Evolutionary conservation across 192 early-diverging fungal species (phyloP).

Genomic region (Linnemannia zychae): DNA sequence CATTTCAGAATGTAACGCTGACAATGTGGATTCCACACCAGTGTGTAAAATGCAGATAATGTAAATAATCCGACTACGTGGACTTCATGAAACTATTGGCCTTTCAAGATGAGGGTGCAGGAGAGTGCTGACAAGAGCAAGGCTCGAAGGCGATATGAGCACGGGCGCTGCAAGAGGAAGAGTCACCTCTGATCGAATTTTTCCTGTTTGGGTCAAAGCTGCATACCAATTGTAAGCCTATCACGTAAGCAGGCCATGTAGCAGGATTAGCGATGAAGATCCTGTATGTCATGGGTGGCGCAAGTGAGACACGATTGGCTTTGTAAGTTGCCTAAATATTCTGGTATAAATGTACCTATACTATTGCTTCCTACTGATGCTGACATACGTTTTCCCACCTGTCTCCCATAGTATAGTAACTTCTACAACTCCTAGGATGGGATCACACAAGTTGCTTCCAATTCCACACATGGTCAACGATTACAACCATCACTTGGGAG

Average conservation of each 20-base stretch:
- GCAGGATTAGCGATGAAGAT: conserved; percentile 3
- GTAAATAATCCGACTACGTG: not conserved
- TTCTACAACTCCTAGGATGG: conserved; percentile 1
- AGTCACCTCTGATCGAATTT: not conserved
- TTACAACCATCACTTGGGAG: conserved; percentile 32
- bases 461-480: conserved; percentile 40
- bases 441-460: conserved; percentile 11
- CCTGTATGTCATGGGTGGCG: not conserved
- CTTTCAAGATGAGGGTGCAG: not conserved
- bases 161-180: conserved; percentile 1
- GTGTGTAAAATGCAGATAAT: not conserved
- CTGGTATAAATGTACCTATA: too few species aligned
- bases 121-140: conserved; percentile 5
- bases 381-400: not conserved
- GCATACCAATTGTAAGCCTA: conserved; percentile 4
- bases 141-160: not conserved
- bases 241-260: not conserved
- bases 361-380: not conserved
- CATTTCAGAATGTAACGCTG: too few species aligned
- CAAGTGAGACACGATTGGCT: conserved; percentile 6
- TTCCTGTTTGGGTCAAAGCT: not conserved
- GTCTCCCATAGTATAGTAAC: conserved; percentile 4
- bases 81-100: not conserved
- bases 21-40: too few species aligned
- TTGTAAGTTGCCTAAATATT: conserved; percentile 3